These are phyloP conservation scores for Entelexis sorbosivorans DNA, from an alignment of 1,139 yeast genomes.

Conservation along the genomic window DNA sequence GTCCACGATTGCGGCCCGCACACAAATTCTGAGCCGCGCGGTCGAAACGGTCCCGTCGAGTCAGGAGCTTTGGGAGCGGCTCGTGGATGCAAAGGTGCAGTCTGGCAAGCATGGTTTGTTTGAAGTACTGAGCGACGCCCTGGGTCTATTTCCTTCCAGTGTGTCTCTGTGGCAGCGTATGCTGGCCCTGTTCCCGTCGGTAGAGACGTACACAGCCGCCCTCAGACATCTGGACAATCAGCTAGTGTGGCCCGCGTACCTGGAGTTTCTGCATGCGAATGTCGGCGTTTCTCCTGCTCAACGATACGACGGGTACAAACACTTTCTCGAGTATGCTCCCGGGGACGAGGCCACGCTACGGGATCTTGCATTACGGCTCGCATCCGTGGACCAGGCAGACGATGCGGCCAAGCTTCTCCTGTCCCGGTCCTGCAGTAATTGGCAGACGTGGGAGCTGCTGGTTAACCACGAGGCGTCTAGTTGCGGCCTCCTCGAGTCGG, in stretches of 20 bases:
- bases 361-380: neutral
- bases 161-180: conserved; percentile 12
- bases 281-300: neutral
- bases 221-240: conserved; percentile 9
- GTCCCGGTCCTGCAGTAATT: neutral
- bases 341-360: neutral
- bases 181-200: conserved; percentile 11
- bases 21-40: conserved; percentile 8
- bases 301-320: neutral
- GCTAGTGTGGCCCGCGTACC: conserved; percentile 16
- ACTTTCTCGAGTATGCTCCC: neutral
- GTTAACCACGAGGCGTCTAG: neutral
- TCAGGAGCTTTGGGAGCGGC: conserved; percentile 8
- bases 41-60: conserved; percentile 15
- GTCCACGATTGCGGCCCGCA: conserved; percentile 2
- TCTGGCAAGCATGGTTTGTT: neutral
- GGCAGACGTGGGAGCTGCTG: conserved; percentile 6
- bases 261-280: conserved; percentile 1
- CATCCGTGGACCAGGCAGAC: neutral
- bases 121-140: conserved; percentile 8
- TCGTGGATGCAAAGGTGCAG: neutral
- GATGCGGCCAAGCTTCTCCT: neutral
- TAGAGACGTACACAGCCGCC: conserved; percentile 10
- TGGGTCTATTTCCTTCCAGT: conserved; percentile 13
- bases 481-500: conserved; percentile 1